A percentile compares a stretch with the other conserved stretches of the same genome.
Conservation (phyloP, 2,329 filamentous ascomycete species). For the Trichoderma gracile region DNA sequence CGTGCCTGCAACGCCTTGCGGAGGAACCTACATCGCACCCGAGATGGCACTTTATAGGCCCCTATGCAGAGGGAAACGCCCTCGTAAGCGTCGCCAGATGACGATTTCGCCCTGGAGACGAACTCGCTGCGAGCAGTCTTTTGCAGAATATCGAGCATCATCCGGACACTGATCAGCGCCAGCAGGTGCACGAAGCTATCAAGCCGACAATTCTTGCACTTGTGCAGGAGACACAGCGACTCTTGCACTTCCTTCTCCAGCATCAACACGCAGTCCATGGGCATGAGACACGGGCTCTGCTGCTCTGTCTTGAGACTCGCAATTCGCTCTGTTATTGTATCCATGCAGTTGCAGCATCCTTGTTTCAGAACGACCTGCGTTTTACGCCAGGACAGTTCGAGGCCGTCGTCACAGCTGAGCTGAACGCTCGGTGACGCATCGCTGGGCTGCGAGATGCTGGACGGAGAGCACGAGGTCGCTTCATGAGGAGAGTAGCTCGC, state of each 20-base stretch:
- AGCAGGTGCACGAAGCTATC: constrained; percentile 6
- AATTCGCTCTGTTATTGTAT: background rate
- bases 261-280: constrained; percentile 20
- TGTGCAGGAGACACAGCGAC: background rate
- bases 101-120: background rate
- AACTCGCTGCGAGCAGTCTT: constrained; percentile 21
- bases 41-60: background rate
- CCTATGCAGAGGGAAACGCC: constrained; percentile 8
- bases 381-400: background rate
- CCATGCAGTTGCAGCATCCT: background rate
- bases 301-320: constrained; percentile 8
- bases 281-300: background rate
- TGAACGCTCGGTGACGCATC: background rate
- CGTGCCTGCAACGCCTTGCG: constrained; percentile 16
- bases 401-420: background rate
- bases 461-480: background rate
- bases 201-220: constrained; percentile 1
- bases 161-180: constrained; percentile 11
- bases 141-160: constrained; percentile 24
- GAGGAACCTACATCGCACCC: constrained; percentile 10
- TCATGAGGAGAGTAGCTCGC: background rate
- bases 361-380: background rate
- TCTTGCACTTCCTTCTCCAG: constrained; percentile 16
- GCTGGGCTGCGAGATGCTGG: background rate
- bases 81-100: background rate